phyloP scores from a whole-genome alignment of 148 eudicot species.

The Linanthus parryae region DNA sequence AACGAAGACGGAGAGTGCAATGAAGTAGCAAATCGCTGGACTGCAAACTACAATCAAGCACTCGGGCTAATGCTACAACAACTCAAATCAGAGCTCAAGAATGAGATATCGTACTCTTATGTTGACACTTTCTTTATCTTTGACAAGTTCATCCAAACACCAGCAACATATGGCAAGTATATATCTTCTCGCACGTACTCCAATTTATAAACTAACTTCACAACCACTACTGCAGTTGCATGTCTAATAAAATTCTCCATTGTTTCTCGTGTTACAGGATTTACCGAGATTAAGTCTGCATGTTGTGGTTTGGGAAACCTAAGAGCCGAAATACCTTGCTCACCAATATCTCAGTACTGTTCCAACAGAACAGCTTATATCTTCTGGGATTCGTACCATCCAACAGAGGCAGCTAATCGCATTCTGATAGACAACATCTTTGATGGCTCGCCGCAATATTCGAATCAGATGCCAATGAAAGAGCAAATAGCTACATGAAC shows the following conservation, averaged over 20 bases:
- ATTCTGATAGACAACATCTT: constrained; percentile 31
- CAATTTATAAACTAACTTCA: too few species aligned
- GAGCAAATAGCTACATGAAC: constrained; percentile 42
- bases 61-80: constrained; percentile 32
- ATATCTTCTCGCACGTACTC: too few species aligned
- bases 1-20: constrained; percentile 43
- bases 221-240: too few species aligned
- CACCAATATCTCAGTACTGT: constrained; percentile 60
- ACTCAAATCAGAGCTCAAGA: constrained; percentile 28
- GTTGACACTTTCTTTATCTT: constrained; percentile 46
- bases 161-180: constrained; percentile 57
- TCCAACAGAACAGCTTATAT: constrained; percentile 56
- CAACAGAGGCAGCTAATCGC: constrained; percentile 62
- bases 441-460: constrained; percentile 30
- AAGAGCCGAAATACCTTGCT: constrained; percentile 53
- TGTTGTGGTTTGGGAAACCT: constrained; percentile 86
- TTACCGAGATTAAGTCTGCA: constrained; percentile 61
- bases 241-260: too few species aligned
- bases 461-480: constrained; percentile 40
- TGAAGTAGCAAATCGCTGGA: constrained; percentile 46
- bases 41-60: constrained; percentile 50
- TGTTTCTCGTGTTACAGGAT: constrained; percentile 34
- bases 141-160: constrained; percentile 36
- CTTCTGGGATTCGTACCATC: constrained; percentile 89
- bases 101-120: constrained; percentile 43